Conservation (phyloP, 1,139 yeast species). For the Candida tunisiensis region DNA sequence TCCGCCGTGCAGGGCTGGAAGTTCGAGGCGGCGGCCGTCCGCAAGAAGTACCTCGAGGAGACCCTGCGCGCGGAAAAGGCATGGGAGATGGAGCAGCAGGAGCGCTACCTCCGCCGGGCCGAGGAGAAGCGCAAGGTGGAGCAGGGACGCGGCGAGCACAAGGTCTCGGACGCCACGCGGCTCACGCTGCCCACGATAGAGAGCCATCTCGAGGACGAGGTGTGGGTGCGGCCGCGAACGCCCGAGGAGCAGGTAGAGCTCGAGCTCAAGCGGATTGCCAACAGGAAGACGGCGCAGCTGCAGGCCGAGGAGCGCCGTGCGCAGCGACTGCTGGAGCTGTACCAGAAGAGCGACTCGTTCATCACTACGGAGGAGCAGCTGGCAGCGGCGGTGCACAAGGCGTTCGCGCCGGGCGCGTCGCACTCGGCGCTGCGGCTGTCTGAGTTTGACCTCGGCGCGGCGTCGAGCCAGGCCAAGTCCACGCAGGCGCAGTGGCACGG, state of each 20-base stretch:
- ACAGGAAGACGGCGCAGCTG: constrained; percentile 30
- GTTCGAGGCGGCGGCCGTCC: constrained; percentile 33
- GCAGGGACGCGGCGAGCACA: constrained; percentile 18
- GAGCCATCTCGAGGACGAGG: constrained; percentile 35
- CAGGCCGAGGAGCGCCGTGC: constrained; percentile 32
- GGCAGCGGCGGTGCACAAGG: constrained; percentile 36
- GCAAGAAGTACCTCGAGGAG: constrained; percentile 41
- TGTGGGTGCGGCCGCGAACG: constrained; percentile 58
- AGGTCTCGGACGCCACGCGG: constrained; percentile 33
- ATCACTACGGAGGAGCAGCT: constrained; percentile 51
- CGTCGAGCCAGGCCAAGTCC: constrained; percentile 1
- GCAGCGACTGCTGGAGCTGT: constrained; percentile 43
- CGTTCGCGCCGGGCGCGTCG: constrained; percentile 21
- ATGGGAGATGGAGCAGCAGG: constrained; percentile 41
- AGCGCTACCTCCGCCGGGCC: constrained; percentile 19
- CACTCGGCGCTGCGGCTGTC: constrained; percentile 1
- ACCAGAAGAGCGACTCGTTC: constrained; percentile 51
- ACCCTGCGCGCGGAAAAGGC: constrained; percentile 58
- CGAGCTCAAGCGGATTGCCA: constrained; percentile 33
- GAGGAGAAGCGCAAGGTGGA: constrained; percentile 14
- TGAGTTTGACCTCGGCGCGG: neutral
- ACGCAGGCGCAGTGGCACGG: constrained; percentile 2
- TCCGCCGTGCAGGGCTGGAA: no score
- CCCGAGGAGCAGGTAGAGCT: constrained; percentile 40
- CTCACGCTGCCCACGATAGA: constrained; percentile 74